Conservation (phyloP, 345 rosid genomes). For the Litchi chinensis region DNA sequence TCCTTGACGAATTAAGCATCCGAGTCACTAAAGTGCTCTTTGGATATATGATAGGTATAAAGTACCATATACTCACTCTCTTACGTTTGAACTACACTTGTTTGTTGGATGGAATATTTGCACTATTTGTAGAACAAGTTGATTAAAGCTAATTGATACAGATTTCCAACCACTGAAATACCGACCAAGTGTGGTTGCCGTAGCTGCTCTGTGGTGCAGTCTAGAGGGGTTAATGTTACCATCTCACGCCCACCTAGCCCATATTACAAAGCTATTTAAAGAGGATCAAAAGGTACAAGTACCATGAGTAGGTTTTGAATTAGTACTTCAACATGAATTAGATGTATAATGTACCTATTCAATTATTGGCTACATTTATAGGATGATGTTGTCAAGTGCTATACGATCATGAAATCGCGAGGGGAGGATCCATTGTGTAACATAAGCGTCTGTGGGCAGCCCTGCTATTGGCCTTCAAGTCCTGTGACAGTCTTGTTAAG, state of each 20-base stretch:
- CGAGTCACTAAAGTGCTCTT: conserved; percentile 49
- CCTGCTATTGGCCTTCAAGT: conserved; percentile 44
- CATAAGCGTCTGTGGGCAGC: conserved; percentile 6
- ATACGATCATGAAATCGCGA: conserved; percentile 36
- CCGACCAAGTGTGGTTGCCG: conserved; percentile 57
- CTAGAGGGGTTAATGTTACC: conserved; percentile 40
- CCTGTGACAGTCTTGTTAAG: conserved; percentile 54
- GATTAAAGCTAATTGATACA: conserved; percentile 17
- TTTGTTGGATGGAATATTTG: background rate
- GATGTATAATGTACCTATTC: too few species aligned
- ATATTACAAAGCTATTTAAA: conserved; percentile 26
- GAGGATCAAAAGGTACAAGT: conserved; percentile 41
- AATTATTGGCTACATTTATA: background rate
- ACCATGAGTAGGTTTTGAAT: too few species aligned
- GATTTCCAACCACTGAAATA: conserved; percentile 49
- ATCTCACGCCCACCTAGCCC: conserved; percentile 16
- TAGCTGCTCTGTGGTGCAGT: conserved; percentile 45
- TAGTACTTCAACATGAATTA: too few species aligned
- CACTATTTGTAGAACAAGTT: too few species aligned
- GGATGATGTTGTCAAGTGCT: conserved; percentile 44
- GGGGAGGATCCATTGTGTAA: conserved; percentile 13
- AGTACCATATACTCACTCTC: background rate
- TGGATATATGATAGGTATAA: conserved; percentile 46
- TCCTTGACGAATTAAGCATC: conserved; percentile 33
- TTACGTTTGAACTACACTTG: background rate